Evolutionary conservation across 1,284 basidiomycete genomes (phyloP).

Genomic region (Malassezia brasiliensis): DNA sequence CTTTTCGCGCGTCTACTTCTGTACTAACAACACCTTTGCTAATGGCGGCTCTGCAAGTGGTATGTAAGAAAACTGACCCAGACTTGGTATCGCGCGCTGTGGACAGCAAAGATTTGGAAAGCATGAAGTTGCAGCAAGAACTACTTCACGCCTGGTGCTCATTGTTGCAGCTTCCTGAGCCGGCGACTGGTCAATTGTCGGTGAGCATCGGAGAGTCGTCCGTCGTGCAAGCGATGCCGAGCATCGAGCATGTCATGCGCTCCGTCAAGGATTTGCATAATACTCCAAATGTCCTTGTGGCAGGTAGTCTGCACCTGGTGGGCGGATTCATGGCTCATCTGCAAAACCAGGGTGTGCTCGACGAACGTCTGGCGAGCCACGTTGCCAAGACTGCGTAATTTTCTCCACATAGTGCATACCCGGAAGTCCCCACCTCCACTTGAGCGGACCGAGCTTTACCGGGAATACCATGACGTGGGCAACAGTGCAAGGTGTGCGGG

Average conservation of each 20-base stretch:
- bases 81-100: conserved; percentile 31
- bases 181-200: not conserved
- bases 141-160: conserved; percentile 29
- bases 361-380: conserved; percentile 23
- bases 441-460: not conserved
- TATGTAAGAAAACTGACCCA: conserved; percentile 35
- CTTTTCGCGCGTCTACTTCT: conserved; percentile 81
- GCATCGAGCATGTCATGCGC: conserved; percentile 68
- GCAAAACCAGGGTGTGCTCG: conserved; percentile 28
- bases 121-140: conserved; percentile 34
- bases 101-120: conserved; percentile 30
- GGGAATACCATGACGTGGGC: too few relatives aligned
- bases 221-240: conserved; percentile 62
- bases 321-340: conserved; percentile 70
- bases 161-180: conserved; percentile 13
- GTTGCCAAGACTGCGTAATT: not conserved
- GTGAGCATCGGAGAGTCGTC: not conserved
- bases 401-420: not conserved
- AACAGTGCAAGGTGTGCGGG: too few relatives aligned
- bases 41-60: conserved; percentile 82
- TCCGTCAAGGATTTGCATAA: conserved; percentile 14
- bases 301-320: conserved; percentile 86
- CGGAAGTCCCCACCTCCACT: conserved; percentile 1
- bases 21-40: conserved; percentile 89
- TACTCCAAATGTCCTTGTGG: conserved; percentile 63